Conservation (phyloP, 768 basidiomycete genomes). For the Dioszegia crocea region DNA sequence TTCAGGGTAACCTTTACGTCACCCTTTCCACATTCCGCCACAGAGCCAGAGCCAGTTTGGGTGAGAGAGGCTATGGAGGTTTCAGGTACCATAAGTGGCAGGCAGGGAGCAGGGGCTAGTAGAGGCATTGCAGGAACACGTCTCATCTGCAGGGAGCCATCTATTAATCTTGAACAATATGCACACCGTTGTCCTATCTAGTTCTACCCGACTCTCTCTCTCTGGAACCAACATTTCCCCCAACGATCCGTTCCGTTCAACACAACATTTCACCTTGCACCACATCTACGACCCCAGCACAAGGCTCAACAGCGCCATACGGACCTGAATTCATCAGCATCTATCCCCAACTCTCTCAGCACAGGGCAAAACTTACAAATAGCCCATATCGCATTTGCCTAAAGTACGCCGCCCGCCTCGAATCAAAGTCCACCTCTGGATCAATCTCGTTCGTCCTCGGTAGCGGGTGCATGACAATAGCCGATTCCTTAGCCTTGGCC, state of each 20-base stretch:
- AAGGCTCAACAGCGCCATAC: conserved; percentile 74
- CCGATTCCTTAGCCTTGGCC: conserved; percentile 86
- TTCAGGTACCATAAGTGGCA: too few relatives aligned
- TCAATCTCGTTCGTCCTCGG: conserved; percentile 97
- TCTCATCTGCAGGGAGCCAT: too few relatives aligned
- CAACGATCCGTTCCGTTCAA: background rate
- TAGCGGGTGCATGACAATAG: conserved; percentile 99
- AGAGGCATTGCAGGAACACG: too few relatives aligned
- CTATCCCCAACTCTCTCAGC: background rate
- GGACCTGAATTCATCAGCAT: conserved; percentile 54
- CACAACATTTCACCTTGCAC: background rate
- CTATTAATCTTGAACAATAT: too few relatives aligned
- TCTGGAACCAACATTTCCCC: background rate
- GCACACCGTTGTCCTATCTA: too few relatives aligned
- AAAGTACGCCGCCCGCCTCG: conserved; percentile 90
- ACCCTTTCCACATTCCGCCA: too few relatives aligned
- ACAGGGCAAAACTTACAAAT: conserved; percentile 63
- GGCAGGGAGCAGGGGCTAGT: too few relatives aligned
- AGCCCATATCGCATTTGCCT: conserved; percentile 97
- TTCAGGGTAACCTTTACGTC: too few relatives aligned
- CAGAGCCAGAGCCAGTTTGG: too few relatives aligned
- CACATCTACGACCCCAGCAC: conserved; percentile 53
- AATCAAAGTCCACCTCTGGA: conserved; percentile 96
- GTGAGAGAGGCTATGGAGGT: too few relatives aligned
- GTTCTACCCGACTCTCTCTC: too few relatives aligned